Conservation (phyloP, 306 rosid species). For the Begonia masoniana region DNA sequence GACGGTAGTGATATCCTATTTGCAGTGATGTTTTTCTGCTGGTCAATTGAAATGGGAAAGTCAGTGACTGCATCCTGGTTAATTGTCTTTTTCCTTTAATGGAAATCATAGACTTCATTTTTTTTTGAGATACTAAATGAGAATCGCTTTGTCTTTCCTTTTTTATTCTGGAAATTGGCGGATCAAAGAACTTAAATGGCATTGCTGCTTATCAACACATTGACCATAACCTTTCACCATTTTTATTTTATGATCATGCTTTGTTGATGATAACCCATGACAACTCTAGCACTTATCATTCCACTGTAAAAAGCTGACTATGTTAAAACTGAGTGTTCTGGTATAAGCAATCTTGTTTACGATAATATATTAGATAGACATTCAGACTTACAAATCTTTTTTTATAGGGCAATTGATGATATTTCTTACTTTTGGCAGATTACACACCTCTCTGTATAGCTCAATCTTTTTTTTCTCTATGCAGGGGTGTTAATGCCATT, state of each 20-base stretch:
- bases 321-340: too few species aligned
- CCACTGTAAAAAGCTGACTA: too few species aligned
- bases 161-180: neutral
- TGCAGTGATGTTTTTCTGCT: slow-evolving; percentile 67
- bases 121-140: neutral
- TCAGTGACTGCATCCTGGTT: slow-evolving; percentile 92
- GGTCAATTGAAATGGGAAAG: slow-evolving; percentile 74
- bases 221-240: too few species aligned
- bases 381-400: too few species aligned
- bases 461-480: slow-evolving; percentile 9
- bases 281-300: too few species aligned
- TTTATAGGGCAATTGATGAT: too few species aligned
- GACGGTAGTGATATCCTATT: slow-evolving; percentile 78
- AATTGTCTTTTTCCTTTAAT: slow-evolving; percentile 7
- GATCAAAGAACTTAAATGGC: neutral
- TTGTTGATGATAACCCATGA: too few species aligned
- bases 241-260: too few species aligned
- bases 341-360: too few species aligned
- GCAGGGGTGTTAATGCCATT: slow-evolving; percentile 77
- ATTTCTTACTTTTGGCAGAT: too few species aligned
- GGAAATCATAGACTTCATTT: neutral
- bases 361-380: too few species aligned
- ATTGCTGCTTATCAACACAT: neutral
- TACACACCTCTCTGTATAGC: too few species aligned
- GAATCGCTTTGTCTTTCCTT: neutral